Conservation (phyloP, 257 asterid genomes). For the Nicotiana otophora region DNA sequence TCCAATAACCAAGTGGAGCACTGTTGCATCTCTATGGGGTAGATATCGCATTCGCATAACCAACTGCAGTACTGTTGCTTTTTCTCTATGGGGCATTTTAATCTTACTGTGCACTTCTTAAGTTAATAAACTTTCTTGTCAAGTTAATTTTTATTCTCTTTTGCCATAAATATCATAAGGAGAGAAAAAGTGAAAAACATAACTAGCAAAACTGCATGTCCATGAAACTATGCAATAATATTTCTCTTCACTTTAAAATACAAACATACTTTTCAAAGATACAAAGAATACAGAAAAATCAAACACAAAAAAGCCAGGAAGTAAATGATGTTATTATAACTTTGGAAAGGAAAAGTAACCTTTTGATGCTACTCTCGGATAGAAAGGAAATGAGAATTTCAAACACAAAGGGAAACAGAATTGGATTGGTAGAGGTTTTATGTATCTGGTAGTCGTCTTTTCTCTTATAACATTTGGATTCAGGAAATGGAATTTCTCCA, state of each 20-base stretch:
- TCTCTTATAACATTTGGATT: constrained; percentile 12
- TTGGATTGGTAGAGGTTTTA: not conserved
- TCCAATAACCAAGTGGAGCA: too few relatives aligned
- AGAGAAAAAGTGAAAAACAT: not conserved
- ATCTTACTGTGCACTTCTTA: not conserved
- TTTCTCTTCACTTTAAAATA: not conserved
- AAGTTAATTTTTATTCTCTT: too few relatives aligned
- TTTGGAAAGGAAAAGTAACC: not conserved
- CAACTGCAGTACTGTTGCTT: too few relatives aligned
- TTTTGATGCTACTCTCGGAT: not conserved
- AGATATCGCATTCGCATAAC: too few relatives aligned
- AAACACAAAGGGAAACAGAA: not conserved
- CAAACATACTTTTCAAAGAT: not conserved
- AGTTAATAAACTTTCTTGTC: too few relatives aligned
- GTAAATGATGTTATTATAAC: not conserved
- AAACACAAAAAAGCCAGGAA: not conserved
- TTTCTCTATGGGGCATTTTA: too few relatives aligned
- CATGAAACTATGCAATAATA: not conserved
- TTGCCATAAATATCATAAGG: too few relatives aligned
- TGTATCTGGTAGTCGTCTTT: not conserved
- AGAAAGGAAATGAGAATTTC: not conserved
- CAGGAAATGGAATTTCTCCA: constrained; percentile 93
- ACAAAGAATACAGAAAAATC: not conserved
- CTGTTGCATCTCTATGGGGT: too few relatives aligned
- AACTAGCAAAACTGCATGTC: not conserved